A percentile compares a stretch with the other conserved stretches of the same genome.
These are phyloP conservation scores for Primulina eburnea DNA, from an alignment of 257 asterid species.

Conservation along the genomic window DNA sequence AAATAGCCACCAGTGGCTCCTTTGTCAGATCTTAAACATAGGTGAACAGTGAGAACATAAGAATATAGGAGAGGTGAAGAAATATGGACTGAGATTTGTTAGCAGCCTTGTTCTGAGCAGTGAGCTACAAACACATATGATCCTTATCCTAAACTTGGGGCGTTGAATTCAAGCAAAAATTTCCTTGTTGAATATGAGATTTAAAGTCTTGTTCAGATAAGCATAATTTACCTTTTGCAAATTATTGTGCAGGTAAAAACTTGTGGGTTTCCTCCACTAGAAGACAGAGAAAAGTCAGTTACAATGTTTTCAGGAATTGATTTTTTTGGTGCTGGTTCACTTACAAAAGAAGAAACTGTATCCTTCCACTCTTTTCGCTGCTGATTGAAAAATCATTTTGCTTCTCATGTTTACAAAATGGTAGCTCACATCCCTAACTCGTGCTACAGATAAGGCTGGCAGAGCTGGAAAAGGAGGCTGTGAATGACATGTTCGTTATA, in stretches of 20 bases:
- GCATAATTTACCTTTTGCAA: constrained; percentile 18
- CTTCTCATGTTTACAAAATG: constrained; percentile 14
- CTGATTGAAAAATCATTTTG: constrained; percentile 1
- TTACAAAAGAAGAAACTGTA: constrained; percentile 88
- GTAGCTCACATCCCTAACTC: constrained; percentile 36
- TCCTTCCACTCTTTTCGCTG: constrained; percentile 40
- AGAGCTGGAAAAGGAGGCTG: constrained; percentile 83
- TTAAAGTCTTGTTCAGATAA: constrained; percentile 8
- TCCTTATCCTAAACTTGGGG: background rate
- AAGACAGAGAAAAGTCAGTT: constrained; percentile 73
- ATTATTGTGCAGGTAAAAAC: constrained; percentile 64
- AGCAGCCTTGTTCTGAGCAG: background rate
- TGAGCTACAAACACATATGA: background rate
- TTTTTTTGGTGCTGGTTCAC: constrained; percentile 83
- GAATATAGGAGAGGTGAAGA: background rate
- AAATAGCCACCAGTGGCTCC: background rate
- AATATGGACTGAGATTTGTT: background rate
- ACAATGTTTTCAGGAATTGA: constrained; percentile 62
- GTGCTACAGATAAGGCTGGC: constrained; percentile 60
- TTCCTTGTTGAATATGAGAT: constrained; percentile 11
- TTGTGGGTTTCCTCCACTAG: constrained; percentile 92
- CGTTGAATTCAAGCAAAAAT: background rate
- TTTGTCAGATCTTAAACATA: background rate
- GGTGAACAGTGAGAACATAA: background rate
- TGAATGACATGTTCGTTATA: constrained; percentile 90